Evolutionary conservation across 2,329 filamentous ascomycete genomes (phyloP), one percentile per base, ranked within the genome.

Genomic region (Curvularia spicifera): DNA sequence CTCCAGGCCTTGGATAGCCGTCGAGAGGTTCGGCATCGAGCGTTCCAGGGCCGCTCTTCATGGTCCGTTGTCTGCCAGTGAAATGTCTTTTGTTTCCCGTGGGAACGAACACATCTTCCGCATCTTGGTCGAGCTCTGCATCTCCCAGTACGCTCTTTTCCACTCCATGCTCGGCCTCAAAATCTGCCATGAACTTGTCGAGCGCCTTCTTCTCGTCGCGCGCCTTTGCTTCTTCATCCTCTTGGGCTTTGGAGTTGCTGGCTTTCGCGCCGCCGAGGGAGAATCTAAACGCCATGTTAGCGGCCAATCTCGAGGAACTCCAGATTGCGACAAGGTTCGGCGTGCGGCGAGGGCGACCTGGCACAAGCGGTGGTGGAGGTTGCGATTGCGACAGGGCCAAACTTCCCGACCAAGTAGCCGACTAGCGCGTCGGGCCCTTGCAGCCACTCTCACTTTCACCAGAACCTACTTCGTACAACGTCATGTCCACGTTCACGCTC

Each of bases 21-120:
- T 70, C 66, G 45, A 67, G 59, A 26, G 65, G 61, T n/a, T 69
- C 69, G 8, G 61, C 33, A 51, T 70, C 67, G 43, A 75, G 68
- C 13, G 72, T 75, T 9, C 72, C 72, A 10, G 72, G 72, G 8
- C 72, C 72, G 57, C 69, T 73, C 64, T 72, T 74, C 65, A 66
- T 73, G 10, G 68, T 71, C 13, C 68, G 60, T 40, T 68, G 60
- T 39, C 71, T 59, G 10, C 64, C 68, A 10, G 71, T 72, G 44
- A 73, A 74, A 49, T 73, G 72, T 31, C 72, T 58, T 53, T 70
- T 74, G 22, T 60, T 66, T 28, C 71, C 69, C 15, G 67, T 71
- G 0, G 71, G 72, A 4, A 75, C 70, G 29, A 69, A 70, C 0
- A 70, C 61, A n/a, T 66, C 55, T 13, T 71, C 59, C n/a, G 60